Conservation (phyloP, 768 basidiomycete species). For the Russula abietina region DNA sequence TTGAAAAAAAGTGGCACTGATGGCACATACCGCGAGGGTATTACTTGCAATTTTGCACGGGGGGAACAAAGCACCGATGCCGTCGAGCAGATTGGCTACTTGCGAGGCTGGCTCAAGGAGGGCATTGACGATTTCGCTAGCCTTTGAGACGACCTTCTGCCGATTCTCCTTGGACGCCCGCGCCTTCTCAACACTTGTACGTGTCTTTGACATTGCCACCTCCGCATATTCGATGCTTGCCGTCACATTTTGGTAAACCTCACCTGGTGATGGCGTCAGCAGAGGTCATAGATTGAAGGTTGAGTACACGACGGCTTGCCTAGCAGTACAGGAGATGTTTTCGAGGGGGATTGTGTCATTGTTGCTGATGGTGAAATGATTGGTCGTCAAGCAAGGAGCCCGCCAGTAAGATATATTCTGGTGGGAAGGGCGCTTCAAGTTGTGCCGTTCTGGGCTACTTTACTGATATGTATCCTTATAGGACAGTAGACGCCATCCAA, state of each 20-base stretch:
- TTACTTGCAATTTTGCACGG: slow-evolving; percentile 13
- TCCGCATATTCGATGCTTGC: slow-evolving; percentile 16
- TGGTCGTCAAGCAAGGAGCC: background rate
- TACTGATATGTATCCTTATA: background rate
- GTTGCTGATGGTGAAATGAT: background rate
- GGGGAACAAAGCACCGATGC: slow-evolving; percentile 13
- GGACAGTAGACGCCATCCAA: background rate
- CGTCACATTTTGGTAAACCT: slow-evolving; percentile 3
- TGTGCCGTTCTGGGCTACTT: background rate
- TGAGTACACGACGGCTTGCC: background rate
- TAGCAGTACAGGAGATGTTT: background rate
- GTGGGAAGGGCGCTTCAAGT: background rate
- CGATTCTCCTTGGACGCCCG: slow-evolving; percentile 11
- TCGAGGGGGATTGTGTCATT: background rate
- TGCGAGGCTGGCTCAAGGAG: slow-evolving; percentile 19
- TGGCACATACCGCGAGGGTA: slow-evolving; percentile 4
- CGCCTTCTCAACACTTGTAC: slow-evolving; percentile 10
- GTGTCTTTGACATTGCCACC: slow-evolving; percentile 4
- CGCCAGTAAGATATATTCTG: too few species aligned
- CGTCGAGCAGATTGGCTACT: slow-evolving; percentile 19
- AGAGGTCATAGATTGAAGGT: background rate
- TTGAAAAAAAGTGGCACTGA: background rate
- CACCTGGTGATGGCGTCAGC: background rate
- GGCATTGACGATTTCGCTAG: slow-evolving; percentile 20
- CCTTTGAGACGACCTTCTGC: slow-evolving; percentile 14